Evolutionary conservation across 768 basidiomycete species (phyloP).

Genomic region (Galerina marginata): DNA sequence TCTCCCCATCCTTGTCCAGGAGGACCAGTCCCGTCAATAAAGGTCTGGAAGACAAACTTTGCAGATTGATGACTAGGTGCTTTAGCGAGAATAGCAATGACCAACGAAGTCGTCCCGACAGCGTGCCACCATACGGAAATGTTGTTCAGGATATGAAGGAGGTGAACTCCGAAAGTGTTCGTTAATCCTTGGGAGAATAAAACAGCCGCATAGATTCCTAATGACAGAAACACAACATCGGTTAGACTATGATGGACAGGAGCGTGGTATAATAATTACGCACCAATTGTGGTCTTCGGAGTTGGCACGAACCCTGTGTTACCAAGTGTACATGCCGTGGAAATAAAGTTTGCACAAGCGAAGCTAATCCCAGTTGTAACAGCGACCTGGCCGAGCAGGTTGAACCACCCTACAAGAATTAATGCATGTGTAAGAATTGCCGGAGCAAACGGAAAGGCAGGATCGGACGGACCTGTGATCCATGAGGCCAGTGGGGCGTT

Average conservation of each 20-base stretch:
- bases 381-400: conserved; percentile 76
- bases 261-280: conserved; percentile 11
- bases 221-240: not conserved
- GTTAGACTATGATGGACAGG: not conserved
- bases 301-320: conserved; percentile 60
- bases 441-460: not conserved
- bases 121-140: conserved; percentile 79
- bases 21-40: conserved; percentile 70
- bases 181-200: conserved; percentile 71
- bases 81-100: conserved; percentile 71
- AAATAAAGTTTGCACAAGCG: conserved; percentile 70
- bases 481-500: conserved; percentile 72
- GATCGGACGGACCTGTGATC: conserved; percentile 54
- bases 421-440: not conserved
- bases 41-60: conserved; percentile 71
- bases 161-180: conserved; percentile 75
- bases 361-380: conserved; percentile 79
- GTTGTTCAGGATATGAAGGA: conserved; percentile 73
- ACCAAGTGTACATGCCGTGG: conserved; percentile 64
- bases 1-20: conserved; percentile 63
- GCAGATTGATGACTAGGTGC: conserved; percentile 74
- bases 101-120: conserved; percentile 67
- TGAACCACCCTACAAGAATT: conserved; percentile 61
- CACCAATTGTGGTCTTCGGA: conserved; percentile 65
- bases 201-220: conserved; percentile 68